These are phyloP conservation scores for Globisporangium mamillatum DNA, from an alignment of 352 stramenopile genomes.

Conservation along the genomic window DNA sequence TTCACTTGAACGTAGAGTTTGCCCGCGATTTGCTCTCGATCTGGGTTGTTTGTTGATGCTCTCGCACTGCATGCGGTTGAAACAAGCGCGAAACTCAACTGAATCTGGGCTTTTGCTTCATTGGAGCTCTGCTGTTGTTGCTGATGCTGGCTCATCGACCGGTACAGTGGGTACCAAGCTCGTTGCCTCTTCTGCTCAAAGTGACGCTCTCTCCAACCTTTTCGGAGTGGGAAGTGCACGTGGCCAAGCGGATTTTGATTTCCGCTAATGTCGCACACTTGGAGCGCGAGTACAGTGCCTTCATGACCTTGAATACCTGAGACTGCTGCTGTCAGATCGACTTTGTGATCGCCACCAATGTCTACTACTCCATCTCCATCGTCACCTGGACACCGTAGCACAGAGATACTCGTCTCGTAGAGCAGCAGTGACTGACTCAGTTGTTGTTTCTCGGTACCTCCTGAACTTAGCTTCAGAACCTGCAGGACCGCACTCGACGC, in stretches of 20 bases:
- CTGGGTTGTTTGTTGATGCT: not conserved
- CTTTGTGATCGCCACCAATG: slow-evolving; percentile 13
- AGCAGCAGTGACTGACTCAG: not conserved
- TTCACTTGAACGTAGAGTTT: slow-evolving; percentile 9
- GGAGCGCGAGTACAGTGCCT: slow-evolving; percentile 20
- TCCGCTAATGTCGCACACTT: slow-evolving; percentile 19
- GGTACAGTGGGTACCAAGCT: slow-evolving; percentile 12
- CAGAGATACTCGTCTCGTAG: not conserved
- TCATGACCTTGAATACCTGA: not conserved
- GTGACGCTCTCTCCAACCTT: slow-evolving; percentile 25
- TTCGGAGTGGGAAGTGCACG: slow-evolving; percentile 32
- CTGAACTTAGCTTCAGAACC: not conserved
- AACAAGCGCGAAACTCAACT: slow-evolving; percentile 13
- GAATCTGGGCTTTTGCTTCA: not conserved
- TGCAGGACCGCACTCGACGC: slow-evolving; percentile 6
- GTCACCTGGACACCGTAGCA: not conserved
- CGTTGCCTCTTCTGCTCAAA: not conserved
- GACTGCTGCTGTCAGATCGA: slow-evolving; percentile 24
- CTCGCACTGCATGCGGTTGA: not conserved
- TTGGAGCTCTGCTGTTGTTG: not conserved
- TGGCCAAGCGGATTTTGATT: slow-evolving; percentile 17
- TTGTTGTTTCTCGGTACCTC: too few relatives aligned
- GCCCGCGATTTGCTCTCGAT: not conserved
- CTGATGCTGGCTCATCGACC: not conserved
- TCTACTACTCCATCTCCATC: slow-evolving; percentile 4